A percentile compares a stretch with the other conserved stretches of the same genome.
Conservation (phyloP, 176 grass and related monocot genomes). For the Musa beccarii region DNA sequence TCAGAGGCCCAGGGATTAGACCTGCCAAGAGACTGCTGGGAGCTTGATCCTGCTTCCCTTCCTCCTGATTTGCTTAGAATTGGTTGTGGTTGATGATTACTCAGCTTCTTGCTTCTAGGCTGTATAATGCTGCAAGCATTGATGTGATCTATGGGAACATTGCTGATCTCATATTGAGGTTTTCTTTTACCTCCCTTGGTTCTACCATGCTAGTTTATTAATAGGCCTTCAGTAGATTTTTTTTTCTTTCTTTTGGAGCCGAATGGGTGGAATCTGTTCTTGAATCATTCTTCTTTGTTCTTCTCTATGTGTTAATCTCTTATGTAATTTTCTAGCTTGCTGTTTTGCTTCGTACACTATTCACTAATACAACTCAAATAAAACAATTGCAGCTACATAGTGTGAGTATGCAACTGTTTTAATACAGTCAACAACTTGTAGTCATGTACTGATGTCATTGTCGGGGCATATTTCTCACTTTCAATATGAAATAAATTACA, state of each 20-base stretch:
- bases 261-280: background rate
- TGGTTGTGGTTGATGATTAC: slow-evolving; percentile 2
- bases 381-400: background rate
- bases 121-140: background rate
- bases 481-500: background rate
- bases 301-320: background rate
- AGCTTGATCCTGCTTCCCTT: slow-evolving; percentile 83
- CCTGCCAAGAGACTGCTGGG: slow-evolving; percentile 63
- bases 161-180: background rate
- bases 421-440: background rate
- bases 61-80: slow-evolving; percentile 43
- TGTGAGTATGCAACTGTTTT: background rate
- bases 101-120: background rate
- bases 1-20: slow-evolving; percentile 29
- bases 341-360: background rate
- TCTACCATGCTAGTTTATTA: background rate
- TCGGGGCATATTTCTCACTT: background rate
- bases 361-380: background rate
- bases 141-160: background rate
- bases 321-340: background rate
- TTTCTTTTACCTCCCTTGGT: background rate
- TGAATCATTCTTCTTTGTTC: background rate
- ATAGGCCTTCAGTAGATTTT: background rate
- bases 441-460: background rate
- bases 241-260: background rate